Evolutionary conservation across 2,329 filamentous ascomycete genomes (phyloP).

Genomic region (Aspergillus carbonarius): DNA sequence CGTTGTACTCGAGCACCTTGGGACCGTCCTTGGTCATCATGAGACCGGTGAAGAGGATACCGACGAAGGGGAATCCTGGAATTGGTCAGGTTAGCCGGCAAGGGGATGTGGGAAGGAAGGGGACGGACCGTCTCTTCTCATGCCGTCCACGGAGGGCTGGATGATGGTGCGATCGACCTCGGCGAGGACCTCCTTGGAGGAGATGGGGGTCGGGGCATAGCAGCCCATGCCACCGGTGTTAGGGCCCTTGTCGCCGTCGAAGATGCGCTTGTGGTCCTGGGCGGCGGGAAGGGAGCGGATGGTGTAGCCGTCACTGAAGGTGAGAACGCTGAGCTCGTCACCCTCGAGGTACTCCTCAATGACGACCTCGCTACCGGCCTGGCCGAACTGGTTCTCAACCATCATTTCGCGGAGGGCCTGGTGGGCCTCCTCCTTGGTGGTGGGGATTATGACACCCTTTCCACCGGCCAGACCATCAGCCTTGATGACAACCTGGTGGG

Average conservation of each 20-base stretch:
- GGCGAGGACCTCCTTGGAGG: conserved; percentile 71
- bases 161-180: conserved; percentile 78
- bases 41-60: conserved; percentile 61
- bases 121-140: conserved; percentile 70
- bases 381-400: conserved; percentile 81
- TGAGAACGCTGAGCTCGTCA: conserved; percentile 87
- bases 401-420: conserved; percentile 84
- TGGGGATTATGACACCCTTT: conserved; percentile 90
- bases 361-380: conserved; percentile 85
- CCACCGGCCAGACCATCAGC: conserved; percentile 88
- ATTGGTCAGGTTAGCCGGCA: conserved; percentile 1
- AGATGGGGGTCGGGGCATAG: conserved; percentile 85
- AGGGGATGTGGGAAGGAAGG: conserved; percentile 65
- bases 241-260: conserved; percentile 83
- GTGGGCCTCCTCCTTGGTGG: conserved; percentile 77
- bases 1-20: conserved; percentile 88
- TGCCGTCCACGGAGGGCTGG: conserved; percentile 85
- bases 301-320: conserved; percentile 85
- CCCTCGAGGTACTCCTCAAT: conserved; percentile 92
- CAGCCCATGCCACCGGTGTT: conserved; percentile 99
- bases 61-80: conserved; percentile 43
- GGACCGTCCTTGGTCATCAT: conserved; percentile 85
- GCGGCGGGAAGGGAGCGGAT: conserved; percentile 83
- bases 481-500: conserved; percentile 85
- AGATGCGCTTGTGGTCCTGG: conserved; percentile 95